Evolutionary conservation across 192 early-diverging fungal genomes (phyloP).

Genomic region (Martensiomyces pterosporus): DNA sequence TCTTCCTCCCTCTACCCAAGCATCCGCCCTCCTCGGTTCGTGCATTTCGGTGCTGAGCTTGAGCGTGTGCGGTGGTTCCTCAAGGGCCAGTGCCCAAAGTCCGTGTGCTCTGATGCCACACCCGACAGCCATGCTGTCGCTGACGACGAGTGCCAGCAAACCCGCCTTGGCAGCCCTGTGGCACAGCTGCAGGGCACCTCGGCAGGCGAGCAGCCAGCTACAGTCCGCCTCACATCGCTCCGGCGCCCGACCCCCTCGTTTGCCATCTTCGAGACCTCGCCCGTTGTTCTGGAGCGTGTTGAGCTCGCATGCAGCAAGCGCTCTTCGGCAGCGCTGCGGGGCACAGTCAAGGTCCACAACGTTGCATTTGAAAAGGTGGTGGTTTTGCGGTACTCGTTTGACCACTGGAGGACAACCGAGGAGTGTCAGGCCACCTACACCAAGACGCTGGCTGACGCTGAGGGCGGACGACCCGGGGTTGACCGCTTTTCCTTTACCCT

Average conservation of each 20-base stretch:
- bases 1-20: neutral
- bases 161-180: neutral
- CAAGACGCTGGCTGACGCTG: slow-evolving; percentile 52
- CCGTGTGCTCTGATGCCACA: slow-evolving; percentile 43
- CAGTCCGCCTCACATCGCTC: slow-evolving; percentile 33
- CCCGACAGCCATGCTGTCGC: slow-evolving; percentile 18
- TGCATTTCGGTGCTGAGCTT: slow-evolving; percentile 64
- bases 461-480: slow-evolving; percentile 44
- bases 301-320: slow-evolving; percentile 50
- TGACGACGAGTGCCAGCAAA: slow-evolving; percentile 26
- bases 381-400: slow-evolving; percentile 72
- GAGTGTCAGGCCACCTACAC: slow-evolving; percentile 64
- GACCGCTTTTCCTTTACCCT: slow-evolving; percentile 73
- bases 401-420: slow-evolving; percentile 72
- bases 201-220: slow-evolving; percentile 8
- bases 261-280: slow-evolving; percentile 40
- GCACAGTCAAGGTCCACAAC: slow-evolving; percentile 76
- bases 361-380: slow-evolving; percentile 82
- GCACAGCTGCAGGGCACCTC: neutral
- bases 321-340: slow-evolving; percentile 48
- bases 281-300: slow-evolving; percentile 59
- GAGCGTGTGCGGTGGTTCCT: slow-evolving; percentile 69
- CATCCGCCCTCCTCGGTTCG: slow-evolving; percentile 54
- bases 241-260: slow-evolving; percentile 41
- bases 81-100: slow-evolving; percentile 60